Evolutionary conservation across 768 basidiomycete genomes (phyloP).

Genomic region (Naganishia antarctica): DNA sequence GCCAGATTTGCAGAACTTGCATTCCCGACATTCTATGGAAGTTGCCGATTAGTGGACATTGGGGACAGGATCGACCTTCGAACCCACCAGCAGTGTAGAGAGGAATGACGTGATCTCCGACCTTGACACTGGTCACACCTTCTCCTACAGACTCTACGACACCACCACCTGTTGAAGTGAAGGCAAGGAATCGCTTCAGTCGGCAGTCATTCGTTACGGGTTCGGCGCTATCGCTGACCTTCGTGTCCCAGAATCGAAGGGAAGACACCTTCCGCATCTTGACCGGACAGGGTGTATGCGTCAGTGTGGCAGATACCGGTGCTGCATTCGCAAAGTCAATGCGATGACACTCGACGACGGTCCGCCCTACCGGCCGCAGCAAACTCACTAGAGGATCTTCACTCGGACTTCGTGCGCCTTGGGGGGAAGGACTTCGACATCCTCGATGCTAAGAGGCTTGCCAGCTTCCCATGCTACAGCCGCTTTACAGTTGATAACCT

Average conservation of each 20-base stretch:
- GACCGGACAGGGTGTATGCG: conserved; percentile 92
- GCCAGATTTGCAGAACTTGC: conserved; percentile 86
- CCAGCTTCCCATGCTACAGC: conserved; percentile 94
- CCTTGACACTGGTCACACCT: conserved; percentile 75
- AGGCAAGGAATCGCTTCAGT: neutral
- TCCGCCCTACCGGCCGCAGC: too few species aligned
- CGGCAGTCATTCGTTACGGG: neutral
- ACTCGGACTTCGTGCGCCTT: conserved; percentile 86
- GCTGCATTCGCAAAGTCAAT: conserved; percentile 34
- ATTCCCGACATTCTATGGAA: conserved; percentile 61
- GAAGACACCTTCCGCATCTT: conserved; percentile 91
- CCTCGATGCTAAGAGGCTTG: conserved; percentile 69
- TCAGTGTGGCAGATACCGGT: conserved; percentile 98
- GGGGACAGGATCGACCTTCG: neutral
- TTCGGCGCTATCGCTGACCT: conserved; percentile 51
- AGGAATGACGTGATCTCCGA: conserved; percentile 94
- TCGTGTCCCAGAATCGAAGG: conserved; percentile 93
- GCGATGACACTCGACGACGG: too few species aligned
- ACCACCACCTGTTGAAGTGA: conserved; percentile 37
- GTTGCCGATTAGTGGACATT: neutral
- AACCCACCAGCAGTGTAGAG: conserved; percentile 82
- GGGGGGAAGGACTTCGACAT: conserved; percentile 90
- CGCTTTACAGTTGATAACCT: conserved; percentile 76
- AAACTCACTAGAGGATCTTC: conserved; percentile 65
- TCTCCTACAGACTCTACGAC: conserved; percentile 91